Conservation (phyloP, 495 filamentous ascomycete genomes). For the Xylaria cubensis region DNA sequence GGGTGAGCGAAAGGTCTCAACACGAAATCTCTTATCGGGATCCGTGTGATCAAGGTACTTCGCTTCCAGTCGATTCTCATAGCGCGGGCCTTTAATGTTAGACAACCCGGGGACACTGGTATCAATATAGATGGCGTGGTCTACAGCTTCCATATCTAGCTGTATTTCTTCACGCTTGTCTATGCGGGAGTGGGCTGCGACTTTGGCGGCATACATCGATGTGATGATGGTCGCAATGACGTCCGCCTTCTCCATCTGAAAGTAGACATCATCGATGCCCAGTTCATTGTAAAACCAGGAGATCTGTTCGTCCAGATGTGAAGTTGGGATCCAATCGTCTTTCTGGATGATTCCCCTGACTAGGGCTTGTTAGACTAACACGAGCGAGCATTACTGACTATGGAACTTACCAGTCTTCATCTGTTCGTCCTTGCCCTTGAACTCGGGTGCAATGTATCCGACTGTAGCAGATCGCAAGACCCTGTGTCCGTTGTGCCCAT, state of each 20-base stretch:
- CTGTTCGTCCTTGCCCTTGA: conserved; percentile 92
- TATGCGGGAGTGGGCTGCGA: conserved; percentile 91
- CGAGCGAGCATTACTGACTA: not conserved
- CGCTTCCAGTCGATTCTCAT: conserved; percentile 90
- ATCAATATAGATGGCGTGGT: conserved; percentile 98
- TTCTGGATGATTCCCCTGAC: conserved; percentile 52
- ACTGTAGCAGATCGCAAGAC: conserved; percentile 88
- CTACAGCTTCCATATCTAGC: conserved; percentile 89
- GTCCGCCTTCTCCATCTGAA: conserved; percentile 86
- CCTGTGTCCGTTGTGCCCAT: conserved; percentile 58
- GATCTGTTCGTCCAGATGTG: conserved; percentile 83
- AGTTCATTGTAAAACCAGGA: conserved; percentile 97
- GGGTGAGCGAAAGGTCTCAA: conserved; percentile 96
- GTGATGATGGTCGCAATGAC: conserved; percentile 93
- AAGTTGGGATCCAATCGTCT: conserved; percentile 79
- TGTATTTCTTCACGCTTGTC: conserved; percentile 94
- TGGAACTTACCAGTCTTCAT: conserved; percentile 78
- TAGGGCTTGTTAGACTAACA: conserved; percentile 39
- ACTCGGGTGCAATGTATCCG: conserved; percentile 93
- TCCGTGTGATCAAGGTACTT: conserved; percentile 86
- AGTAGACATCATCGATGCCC: conserved; percentile 99
- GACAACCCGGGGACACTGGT: conserved; percentile 88
- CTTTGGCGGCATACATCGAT: conserved; percentile 95
- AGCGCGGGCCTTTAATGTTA: conserved; percentile 76
- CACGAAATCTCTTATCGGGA: conserved; percentile 73